Base-by-base conservation (phyloP, 2,329 filamentous ascomycete genomes). In the Phaeophleospora eucalypticola region DNA sequence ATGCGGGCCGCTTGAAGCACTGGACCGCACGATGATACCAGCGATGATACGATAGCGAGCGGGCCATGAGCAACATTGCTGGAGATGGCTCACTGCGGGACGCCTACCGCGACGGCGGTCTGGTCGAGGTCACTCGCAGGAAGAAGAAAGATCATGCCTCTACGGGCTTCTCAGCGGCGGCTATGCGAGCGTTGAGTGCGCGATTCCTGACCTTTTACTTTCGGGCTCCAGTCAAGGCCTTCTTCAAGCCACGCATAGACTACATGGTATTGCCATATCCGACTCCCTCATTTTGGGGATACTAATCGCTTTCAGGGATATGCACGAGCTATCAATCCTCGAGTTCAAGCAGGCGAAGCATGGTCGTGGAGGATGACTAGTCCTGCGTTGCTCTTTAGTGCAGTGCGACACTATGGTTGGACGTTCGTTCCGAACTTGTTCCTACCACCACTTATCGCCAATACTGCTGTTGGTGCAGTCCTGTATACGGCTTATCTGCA, bases 131-230 rank as follows among this genome's bases (percentile, higher is more conserved):
- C 17, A 36, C 45, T 34, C 34, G 44, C 17, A 48, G 49, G 43
- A 52, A 51, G 40, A 65, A 64, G 43, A 75, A 76, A 54, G 78
- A 73, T 48, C 78, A 80, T 74, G 78, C 81, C 12, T 76, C 78
- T 10, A 83, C 81, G 14, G 89, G 87, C 39, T 86, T 87, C n/a
- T 89, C 87, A 17, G 89, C 89, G 3, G 89, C 89, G 17, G 82
- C 87, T 34, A 86, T 89, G 53, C 85, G 90, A 38, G 90, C 89
- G 20, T 68, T 95, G 53, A 90, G 85, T 58, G 86, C 88, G 6
- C 86, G 94, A 64, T 76, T 89, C 59, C 79, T 95, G 45, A 84
- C 89, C 18, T 95, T 95, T 60, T 96, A 95, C 71, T 96, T 95
- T 65, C 79, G 89, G 46, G 88, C 89, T 0, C 90, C 90, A 1